A percentile compares a stretch with the other conserved stretches of the same genome.
Evolutionary conservation across 2,329 filamentous ascomycete genomes (phyloP).

Genomic region (Elsinoe perseae): DNA sequence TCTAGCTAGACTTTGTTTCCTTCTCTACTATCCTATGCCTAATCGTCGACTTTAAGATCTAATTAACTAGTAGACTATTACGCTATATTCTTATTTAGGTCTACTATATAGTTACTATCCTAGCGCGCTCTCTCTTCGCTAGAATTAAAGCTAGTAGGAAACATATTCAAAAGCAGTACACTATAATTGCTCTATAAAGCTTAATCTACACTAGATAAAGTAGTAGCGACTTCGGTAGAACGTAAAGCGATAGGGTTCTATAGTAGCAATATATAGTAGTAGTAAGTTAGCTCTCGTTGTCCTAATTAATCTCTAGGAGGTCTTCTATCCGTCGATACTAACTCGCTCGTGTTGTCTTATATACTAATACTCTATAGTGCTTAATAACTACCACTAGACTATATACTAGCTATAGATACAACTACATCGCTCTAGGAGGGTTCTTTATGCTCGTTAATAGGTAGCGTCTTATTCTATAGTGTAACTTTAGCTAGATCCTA

Average conservation of each 20-base stretch:
- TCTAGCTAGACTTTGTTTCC: not conserved
- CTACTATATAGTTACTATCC: not conserved
- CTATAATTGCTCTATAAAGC: not conserved
- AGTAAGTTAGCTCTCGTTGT: not conserved
- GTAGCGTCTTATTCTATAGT: not conserved
- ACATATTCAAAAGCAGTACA: not conserved
- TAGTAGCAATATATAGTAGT: not conserved
- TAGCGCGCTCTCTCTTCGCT: not conserved
- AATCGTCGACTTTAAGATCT: not conserved
- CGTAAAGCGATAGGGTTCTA: not conserved
- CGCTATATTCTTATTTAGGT: not conserved
- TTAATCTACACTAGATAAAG: not conserved
- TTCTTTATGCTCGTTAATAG: not conserved
- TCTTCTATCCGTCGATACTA: not conserved
- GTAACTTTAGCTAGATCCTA: not conserved
- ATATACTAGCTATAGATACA: not conserved
- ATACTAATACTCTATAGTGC: not conserved
- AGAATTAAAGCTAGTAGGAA: not conserved
- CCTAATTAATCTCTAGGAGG: not conserved
- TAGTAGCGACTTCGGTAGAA: not conserved
- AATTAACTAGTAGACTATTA: not conserved
- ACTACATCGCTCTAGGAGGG: not conserved
- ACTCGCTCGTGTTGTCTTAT: not conserved
- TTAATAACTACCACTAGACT: not conserved
- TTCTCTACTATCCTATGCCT: not conserved